Percentiles rank a stretch among this genome's conserved stretches.
These are phyloP conservation scores for Diplodia mutila DNA, from an alignment of 2,329 filamentous ascomycete genomes.

Conservation along the genomic window DNA sequence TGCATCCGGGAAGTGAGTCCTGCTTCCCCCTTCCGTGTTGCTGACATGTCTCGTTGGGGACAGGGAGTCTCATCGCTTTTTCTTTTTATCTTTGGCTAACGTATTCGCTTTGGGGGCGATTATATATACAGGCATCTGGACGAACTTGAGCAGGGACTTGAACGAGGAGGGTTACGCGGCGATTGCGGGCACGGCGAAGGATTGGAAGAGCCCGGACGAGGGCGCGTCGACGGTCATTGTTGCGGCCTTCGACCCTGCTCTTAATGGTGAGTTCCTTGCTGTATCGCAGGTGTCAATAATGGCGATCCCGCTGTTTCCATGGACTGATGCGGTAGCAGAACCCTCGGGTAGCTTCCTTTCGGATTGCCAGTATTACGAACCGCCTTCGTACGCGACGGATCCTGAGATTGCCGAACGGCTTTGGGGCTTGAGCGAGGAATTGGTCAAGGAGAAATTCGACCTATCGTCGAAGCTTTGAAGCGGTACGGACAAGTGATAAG, in stretches of 20 bases:
- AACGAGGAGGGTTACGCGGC: conserved; percentile 1
- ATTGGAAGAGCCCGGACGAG: conserved; percentile 35
- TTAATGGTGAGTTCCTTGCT: conserved; percentile 28
- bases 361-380: conserved; percentile 32
- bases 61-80: no score
- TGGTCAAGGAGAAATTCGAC: conserved; percentile 36
- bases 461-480: conserved; percentile 29
- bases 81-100: not conserved
- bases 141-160: conserved; percentile 12
- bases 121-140: conserved; percentile 17
- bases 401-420: conserved; percentile 35
- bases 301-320: no score
- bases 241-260: conserved; percentile 37
- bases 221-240: conserved; percentile 38
- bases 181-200: conserved; percentile 6
- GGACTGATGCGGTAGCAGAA: conserved; percentile 6
- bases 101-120: no score
- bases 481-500: not conserved
- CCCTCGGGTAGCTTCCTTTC: conserved; percentile 38
- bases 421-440: conserved; percentile 40
- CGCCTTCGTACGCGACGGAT: conserved; percentile 32
- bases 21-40: not conserved
- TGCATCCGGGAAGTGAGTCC: conserved; percentile 36
- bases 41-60: not conserved
- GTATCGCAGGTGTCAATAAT: not conserved